A percentile compares a stretch with the other conserved stretches of the same genome.
These are phyloP conservation scores for Candida dubliniensis DNA, from an alignment of 1,139 yeast genomes.

Conservation along the genomic window DNA sequence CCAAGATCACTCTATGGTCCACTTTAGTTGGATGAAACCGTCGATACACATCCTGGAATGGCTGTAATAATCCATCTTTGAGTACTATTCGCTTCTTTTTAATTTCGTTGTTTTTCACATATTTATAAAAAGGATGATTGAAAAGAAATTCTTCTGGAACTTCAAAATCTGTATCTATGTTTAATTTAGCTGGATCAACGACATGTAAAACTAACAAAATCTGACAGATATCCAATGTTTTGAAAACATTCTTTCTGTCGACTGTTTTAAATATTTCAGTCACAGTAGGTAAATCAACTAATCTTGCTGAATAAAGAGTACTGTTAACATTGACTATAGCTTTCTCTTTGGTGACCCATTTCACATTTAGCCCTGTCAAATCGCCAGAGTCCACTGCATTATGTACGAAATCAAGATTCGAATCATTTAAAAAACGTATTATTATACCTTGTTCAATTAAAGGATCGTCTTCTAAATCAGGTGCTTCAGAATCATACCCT, in stretches of 20 bases:
- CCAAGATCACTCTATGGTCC: conserved; percentile 54
- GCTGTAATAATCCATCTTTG: conserved; percentile 83
- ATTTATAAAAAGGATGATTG: conserved; percentile 48
- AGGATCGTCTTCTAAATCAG: conserved; percentile 95
- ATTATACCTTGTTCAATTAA: conserved; percentile 83
- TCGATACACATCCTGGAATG: conserved; percentile 51
- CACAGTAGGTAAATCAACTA: conserved; percentile 87
- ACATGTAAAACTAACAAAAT: conserved; percentile 74
- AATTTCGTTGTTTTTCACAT: conserved; percentile 41
- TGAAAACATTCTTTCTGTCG: conserved; percentile 85
- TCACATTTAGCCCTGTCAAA: conserved; percentile 66
- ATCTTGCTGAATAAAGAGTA: conserved; percentile 72
- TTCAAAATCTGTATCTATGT: conserved; percentile 42
- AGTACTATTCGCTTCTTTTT: conserved; percentile 47
- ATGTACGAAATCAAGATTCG: conserved; percentile 74
- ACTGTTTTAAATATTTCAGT: conserved; percentile 87
- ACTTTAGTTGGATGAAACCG: conserved; percentile 54
- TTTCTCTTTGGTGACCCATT: conserved; percentile 77
- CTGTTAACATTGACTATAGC: conserved; percentile 65
- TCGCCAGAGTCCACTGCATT: conserved; percentile 83
- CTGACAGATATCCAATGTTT: conserved; percentile 84
- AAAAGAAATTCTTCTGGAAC: conserved; percentile 38
- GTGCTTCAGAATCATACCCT: conserved; percentile 96
- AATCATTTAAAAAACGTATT: conserved; percentile 76
- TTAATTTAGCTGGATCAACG: conserved; percentile 47